phyloP scores from a whole-genome alignment of 108 stramenopile genomes.

The Cyclostephanos invisitatus region DNA sequence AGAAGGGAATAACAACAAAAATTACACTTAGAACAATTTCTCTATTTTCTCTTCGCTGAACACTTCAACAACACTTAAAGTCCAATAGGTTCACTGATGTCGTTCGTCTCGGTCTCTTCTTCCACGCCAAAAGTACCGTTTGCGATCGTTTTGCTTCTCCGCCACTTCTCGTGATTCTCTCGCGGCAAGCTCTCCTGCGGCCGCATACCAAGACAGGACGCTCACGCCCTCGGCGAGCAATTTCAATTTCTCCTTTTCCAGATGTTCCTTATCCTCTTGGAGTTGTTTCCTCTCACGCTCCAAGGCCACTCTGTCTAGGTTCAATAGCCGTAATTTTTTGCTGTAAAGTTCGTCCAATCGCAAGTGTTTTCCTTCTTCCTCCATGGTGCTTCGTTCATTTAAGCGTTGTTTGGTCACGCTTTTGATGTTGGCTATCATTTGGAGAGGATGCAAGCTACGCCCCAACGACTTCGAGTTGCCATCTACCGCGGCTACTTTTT shows the following conservation, averaged over 20 bases:
- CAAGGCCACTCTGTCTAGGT: slow-evolving; percentile 29
- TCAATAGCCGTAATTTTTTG: slow-evolving; percentile 35
- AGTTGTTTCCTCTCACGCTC: slow-evolving; percentile 23
- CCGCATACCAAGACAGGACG: slow-evolving; percentile 40
- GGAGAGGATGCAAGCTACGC: slow-evolving; percentile 16
- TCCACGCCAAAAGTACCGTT: neutral
- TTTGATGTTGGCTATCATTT: slow-evolving; percentile 18
- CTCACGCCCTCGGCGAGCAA: slow-evolving; percentile 33
- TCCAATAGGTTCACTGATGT: too few species aligned
- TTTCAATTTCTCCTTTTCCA: slow-evolving; percentile 34
- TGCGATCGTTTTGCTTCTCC: neutral
- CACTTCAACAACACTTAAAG: neutral
- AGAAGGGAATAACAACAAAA: neutral
- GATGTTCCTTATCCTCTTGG: slow-evolving; percentile 8
- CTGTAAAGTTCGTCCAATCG: slow-evolving; percentile 23
- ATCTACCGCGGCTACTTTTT: neutral
- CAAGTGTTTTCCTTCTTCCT: slow-evolving; percentile 23
- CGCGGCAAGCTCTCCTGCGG: slow-evolving; percentile 10
- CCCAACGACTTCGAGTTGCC: neutral
- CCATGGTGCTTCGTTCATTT: slow-evolving; percentile 8
- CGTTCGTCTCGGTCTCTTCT: neutral
- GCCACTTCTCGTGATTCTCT: slow-evolving; percentile 1
- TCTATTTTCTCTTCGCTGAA: neutral
- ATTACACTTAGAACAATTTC: neutral
- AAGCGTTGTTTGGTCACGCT: neutral